phyloP scores from a whole-genome alignment of 306 rosid species.

The Crotalaria pallida region DNA sequence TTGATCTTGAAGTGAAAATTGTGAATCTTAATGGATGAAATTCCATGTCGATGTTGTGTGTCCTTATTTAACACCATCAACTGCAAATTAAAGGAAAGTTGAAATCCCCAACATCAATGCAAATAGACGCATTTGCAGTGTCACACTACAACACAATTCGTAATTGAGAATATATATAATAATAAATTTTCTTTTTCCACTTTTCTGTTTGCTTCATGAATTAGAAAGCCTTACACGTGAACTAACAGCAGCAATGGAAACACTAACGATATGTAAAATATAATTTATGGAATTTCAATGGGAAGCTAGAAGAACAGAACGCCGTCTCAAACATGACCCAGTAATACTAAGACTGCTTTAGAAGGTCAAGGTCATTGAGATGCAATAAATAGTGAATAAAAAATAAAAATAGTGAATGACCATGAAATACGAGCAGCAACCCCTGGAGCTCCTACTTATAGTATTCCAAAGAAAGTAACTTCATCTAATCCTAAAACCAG shows the following conservation, averaged over 20 bases:
- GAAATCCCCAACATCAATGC: not conserved
- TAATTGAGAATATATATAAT: not conserved
- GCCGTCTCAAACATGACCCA: not conserved
- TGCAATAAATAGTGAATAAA: not conserved
- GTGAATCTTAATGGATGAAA: slow-evolving; percentile 32
- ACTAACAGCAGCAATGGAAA: not conserved
- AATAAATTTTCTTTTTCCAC: not conserved
- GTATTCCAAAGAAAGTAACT: not conserved
- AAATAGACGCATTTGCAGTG: not conserved
- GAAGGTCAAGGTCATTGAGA: not conserved
- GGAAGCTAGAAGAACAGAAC: not conserved
- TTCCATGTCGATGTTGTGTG: slow-evolving; percentile 32
- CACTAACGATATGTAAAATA: not conserved
- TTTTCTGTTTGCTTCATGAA: not conserved
- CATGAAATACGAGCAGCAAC: not conserved
- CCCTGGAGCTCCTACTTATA: not conserved
- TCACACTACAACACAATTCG: not conserved
- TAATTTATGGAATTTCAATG: not conserved
- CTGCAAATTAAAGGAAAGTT: slow-evolving; percentile 29
- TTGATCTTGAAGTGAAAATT: slow-evolving; percentile 76
- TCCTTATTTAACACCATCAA: slow-evolving; percentile 55
- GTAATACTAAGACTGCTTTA: not conserved
- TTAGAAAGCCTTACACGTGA: not conserved
- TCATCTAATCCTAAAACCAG: not conserved
- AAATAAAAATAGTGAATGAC: too few species aligned